These are phyloP conservation scores for Trichosporon coremiiforme DNA, from an alignment of 1,284 basidiomycete genomes.

Conservation along the genomic window DNA sequence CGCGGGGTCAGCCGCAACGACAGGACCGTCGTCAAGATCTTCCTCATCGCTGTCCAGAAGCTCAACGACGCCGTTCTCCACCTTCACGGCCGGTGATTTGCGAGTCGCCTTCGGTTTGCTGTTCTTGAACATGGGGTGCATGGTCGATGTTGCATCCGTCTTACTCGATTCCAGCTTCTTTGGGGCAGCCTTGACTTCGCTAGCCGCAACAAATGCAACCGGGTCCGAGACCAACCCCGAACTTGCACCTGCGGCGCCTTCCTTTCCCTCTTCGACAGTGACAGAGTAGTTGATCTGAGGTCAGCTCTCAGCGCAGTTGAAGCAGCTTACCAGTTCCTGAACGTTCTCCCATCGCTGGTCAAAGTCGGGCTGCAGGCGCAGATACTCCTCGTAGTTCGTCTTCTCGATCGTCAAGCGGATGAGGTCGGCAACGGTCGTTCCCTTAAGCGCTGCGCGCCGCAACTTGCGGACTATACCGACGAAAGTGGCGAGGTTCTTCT, in stretches of 20 bases:
- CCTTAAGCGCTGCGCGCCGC: slow-evolving; percentile 63
- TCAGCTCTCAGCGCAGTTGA: slow-evolving; percentile 19
- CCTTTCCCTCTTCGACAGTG: slow-evolving; percentile 41
- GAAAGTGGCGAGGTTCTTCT: slow-evolving; percentile 66
- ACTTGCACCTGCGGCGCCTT: slow-evolving; percentile 18
- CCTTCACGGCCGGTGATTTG: slow-evolving; percentile 16
- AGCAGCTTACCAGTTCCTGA: slow-evolving; percentile 68
- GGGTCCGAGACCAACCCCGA: not conserved
- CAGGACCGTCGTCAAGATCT: slow-evolving; percentile 20
- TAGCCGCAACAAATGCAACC: not conserved
- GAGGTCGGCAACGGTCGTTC: slow-evolving; percentile 66
- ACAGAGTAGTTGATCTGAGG: slow-evolving; percentile 54
- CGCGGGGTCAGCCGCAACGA: not conserved
- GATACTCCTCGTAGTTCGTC: slow-evolving; percentile 69
- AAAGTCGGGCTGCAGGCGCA: slow-evolving; percentile 72
- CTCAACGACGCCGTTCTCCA: slow-evolving; percentile 41
- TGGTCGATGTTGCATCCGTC: not conserved
- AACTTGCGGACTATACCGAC: slow-evolving; percentile 64
- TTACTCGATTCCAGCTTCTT: slow-evolving; percentile 15
- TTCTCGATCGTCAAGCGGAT: slow-evolving; percentile 66
- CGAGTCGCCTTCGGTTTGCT: not conserved
- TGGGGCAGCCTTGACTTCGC: slow-evolving; percentile 33
- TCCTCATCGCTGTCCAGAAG: slow-evolving; percentile 49
- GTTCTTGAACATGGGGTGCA: slow-evolving; percentile 45
- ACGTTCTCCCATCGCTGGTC: slow-evolving; percentile 83